Evolutionary conservation across 805 yeast genomes (phyloP).

Genomic region (Vanderwaltozyma polyspora): DNA sequence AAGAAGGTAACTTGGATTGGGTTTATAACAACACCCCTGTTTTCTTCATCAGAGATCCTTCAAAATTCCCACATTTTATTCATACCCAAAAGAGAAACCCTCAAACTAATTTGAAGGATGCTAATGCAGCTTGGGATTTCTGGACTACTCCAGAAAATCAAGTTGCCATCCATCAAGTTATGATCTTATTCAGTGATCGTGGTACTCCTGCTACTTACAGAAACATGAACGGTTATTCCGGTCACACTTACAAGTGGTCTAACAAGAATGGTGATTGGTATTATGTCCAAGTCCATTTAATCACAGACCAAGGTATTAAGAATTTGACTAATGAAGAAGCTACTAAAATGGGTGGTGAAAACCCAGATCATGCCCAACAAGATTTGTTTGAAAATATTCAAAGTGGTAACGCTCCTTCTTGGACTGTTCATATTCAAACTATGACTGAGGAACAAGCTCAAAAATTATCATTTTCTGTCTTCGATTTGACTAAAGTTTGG

Average conservation of each 20-base stretch:
- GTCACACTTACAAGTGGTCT: slow-evolving; percentile 53
- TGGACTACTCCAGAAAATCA: slow-evolving; percentile 49
- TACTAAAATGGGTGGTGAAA: slow-evolving; percentile 52
- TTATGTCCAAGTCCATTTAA: slow-evolving; percentile 48
- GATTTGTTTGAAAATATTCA: slow-evolving; percentile 74
- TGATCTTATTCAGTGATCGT: slow-evolving; percentile 48
- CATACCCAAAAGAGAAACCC: slow-evolving; percentile 67
- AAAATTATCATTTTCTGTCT: slow-evolving; percentile 66
- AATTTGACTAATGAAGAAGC: slow-evolving; percentile 57
- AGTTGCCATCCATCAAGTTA: slow-evolving; percentile 68
- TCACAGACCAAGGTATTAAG: slow-evolving; percentile 43
- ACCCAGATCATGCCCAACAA: slow-evolving; percentile 74
- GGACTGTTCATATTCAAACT: slow-evolving; percentile 78
- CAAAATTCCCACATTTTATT: slow-evolving; percentile 53
- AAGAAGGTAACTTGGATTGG: slow-evolving; percentile 61
- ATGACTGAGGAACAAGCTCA: slow-evolving; percentile 79
- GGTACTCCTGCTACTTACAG: slow-evolving; percentile 49
- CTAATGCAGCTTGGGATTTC: slow-evolving; percentile 80
- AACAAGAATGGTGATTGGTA: slow-evolving; percentile 42
- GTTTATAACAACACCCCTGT: slow-evolving; percentile 65
- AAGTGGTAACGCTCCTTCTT: slow-evolving; percentile 65
- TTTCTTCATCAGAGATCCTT: slow-evolving; percentile 53
- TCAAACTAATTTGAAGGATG: slow-evolving; percentile 61
- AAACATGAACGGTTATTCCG: slow-evolving; percentile 54
- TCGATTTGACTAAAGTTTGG: slow-evolving; percentile 89